These are phyloP conservation scores for Isochrysis galbana DNA, from an alignment of 78 protist genomes.

Conservation along the genomic window DNA sequence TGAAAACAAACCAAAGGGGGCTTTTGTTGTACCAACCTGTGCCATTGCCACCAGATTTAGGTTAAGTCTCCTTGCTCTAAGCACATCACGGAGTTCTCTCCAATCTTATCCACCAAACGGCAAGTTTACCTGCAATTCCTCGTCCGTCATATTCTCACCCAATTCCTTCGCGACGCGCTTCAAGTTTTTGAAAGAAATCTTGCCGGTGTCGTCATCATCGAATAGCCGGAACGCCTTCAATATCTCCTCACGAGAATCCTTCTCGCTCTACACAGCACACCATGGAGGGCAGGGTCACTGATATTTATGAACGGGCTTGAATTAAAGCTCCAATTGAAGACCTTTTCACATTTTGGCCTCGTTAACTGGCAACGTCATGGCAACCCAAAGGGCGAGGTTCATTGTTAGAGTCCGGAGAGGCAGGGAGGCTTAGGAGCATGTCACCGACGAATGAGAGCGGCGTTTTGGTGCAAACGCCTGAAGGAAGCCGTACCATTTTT, in stretches of 20 bases:
- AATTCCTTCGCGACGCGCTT: slow-evolving; percentile 90
- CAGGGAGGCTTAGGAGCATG: not conserved
- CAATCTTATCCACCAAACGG: no score
- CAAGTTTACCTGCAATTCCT: slow-evolving; percentile 60
- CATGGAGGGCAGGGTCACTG: not conserved
- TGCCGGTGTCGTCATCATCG: slow-evolving; percentile 85
- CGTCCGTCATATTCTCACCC: slow-evolving; percentile 89
- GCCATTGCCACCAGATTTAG: no score
- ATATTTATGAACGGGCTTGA: not conserved
- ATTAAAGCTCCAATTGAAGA: no score
- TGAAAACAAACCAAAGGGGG: not conserved
- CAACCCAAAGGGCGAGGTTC: no score
- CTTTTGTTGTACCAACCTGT: not conserved
- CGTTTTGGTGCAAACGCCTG: no score
- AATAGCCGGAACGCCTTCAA: slow-evolving; percentile 83
- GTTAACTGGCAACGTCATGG: not conserved
- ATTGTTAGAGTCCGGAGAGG: no score
- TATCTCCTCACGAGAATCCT: slow-evolving; percentile 70
- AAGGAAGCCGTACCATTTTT: no score
- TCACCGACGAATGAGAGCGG: no score
- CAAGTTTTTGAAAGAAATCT: slow-evolving; percentile 83
- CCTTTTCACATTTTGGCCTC: no score
- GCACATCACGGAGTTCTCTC: no score
- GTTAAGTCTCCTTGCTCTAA: no score
- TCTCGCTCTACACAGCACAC: not conserved